Conservation (phyloP, 345 rosid genomes). For the Hibiscus trionum region DNA sequence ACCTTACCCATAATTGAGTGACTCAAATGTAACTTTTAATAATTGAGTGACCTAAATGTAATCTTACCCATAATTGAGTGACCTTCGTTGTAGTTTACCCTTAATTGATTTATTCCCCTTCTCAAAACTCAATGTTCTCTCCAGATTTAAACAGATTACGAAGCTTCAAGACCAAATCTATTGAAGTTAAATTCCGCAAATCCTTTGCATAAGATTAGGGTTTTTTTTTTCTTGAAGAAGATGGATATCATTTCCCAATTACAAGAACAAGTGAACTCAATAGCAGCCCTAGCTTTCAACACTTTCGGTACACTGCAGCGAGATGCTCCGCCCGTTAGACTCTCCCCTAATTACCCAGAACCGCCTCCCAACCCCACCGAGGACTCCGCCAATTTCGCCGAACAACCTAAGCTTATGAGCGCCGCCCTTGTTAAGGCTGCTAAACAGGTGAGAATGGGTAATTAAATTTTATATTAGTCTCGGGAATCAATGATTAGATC, state of each 20-base stretch:
- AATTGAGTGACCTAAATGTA: no score
- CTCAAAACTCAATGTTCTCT: background rate
- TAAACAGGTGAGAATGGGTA: constrained; percentile 47
- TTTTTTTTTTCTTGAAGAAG: constrained; percentile 1
- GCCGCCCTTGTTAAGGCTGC: constrained; percentile 85
- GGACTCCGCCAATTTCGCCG: constrained; percentile 41
- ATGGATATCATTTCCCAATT: constrained; percentile 95
- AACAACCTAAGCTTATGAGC: constrained; percentile 78
- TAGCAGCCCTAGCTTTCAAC: constrained; percentile 71
- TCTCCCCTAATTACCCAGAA: constrained; percentile 78
- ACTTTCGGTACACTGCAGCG: constrained; percentile 74
- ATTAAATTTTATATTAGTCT: no score
- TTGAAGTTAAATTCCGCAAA: background rate
- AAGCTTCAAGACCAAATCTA: background rate
- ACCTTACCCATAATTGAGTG: no score
- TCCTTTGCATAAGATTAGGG: background rate
- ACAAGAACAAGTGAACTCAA: constrained; percentile 76
- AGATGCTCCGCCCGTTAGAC: constrained; percentile 79
- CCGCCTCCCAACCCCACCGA: constrained; percentile 53
- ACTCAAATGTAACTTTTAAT: no score
- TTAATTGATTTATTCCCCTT: background rate
- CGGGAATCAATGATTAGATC: background rate
- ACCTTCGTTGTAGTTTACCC: no score
- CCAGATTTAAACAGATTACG: background rate
- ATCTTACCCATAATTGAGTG: no score